phyloP scores from a whole-genome alignment of 2,329 filamentous ascomycete species.

The Microcyclospora pomicola region DNA sequence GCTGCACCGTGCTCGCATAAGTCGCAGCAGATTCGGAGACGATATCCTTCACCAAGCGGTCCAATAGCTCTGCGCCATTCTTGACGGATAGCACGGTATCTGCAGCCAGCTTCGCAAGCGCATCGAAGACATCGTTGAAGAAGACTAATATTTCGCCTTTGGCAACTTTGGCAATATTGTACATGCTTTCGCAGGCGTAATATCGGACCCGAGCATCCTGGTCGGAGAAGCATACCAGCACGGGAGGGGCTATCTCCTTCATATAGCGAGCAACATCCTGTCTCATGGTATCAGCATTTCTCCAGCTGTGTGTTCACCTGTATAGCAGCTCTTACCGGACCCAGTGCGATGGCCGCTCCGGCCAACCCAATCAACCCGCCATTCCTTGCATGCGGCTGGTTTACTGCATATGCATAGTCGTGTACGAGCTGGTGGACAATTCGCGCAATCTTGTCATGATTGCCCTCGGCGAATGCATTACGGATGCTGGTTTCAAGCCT shows the following conservation, averaged over 20 bases:
- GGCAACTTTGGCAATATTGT: conserved; percentile 98
- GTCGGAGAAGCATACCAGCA: conserved; percentile 92
- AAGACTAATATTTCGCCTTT: conserved; percentile 95
- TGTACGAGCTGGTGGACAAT: conserved; percentile 95
- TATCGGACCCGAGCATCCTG: conserved; percentile 96
- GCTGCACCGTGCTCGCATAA: conserved; percentile 73
- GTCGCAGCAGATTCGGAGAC: conserved; percentile 89
- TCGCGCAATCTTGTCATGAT: conserved; percentile 66
- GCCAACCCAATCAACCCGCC: conserved; percentile 91
- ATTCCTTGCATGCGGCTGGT: conserved; percentile 92
- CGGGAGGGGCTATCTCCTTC: conserved; percentile 85
- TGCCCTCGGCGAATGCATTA: conserved; percentile 61
- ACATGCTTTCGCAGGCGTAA: conserved; percentile 99
- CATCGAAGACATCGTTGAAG: conserved; percentile 98
- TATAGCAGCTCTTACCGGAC: conserved; percentile 50
- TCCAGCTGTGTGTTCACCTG: not conserved
- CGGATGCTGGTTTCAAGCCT: conserved; percentile 86
- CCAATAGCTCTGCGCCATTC: conserved; percentile 88
- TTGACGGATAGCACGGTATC: conserved; percentile 96
- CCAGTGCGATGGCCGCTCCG: conserved; percentile 87
- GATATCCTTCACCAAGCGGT: conserved; percentile 90
- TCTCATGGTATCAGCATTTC: conserved; percentile 13
- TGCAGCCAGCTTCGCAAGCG: conserved; percentile 87
- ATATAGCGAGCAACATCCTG: conserved; percentile 87
- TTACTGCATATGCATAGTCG: conserved; percentile 93